Evolutionary conservation across 805 yeast genomes (phyloP).

Genomic region (Saccharomycopsis fibuligera): DNA sequence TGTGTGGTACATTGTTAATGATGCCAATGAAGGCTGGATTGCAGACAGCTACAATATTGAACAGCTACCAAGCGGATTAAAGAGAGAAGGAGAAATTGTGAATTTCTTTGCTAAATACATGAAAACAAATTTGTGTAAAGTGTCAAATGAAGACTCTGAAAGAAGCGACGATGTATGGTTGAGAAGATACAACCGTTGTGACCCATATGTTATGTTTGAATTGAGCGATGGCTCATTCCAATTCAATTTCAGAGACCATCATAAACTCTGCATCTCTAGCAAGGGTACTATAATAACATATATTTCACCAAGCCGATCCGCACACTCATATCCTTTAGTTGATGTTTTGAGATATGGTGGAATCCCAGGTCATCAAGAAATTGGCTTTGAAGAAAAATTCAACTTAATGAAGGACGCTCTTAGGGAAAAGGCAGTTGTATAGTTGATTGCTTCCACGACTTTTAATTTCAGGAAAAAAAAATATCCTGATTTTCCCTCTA

Average conservation of each 20-base stretch:
- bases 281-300: slow-evolving; percentile 73
- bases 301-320: slow-evolving; percentile 69
- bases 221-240: slow-evolving; percentile 89
- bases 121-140: slow-evolving; percentile 83
- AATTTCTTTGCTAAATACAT: slow-evolving; percentile 86
- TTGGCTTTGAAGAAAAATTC: slow-evolving; percentile 40
- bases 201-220: slow-evolving; percentile 84
- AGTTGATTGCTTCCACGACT: no score
- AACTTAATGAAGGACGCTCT: slow-evolving; percentile 63
- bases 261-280: slow-evolving; percentile 74
- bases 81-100: slow-evolving; percentile 76
- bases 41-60: slow-evolving; percentile 40
- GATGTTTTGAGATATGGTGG: slow-evolving; percentile 42
- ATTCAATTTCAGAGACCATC: slow-evolving; percentile 93
- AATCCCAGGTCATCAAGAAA: slow-evolving; percentile 41
- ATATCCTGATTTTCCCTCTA: neutral
- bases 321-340: slow-evolving; percentile 56
- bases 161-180: slow-evolving; percentile 66
- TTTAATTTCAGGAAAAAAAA: neutral
- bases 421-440: slow-evolving; percentile 27
- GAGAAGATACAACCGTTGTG: slow-evolving; percentile 75
- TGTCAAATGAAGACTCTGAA: slow-evolving; percentile 44
- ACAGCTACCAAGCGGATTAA: slow-evolving; percentile 41
- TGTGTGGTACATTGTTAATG: slow-evolving; percentile 56
- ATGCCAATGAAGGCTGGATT: slow-evolving; percentile 46